Conservation (phyloP, 1,284 basidiomycete genomes). For the Pseudozyma tsukubaensis region DNA sequence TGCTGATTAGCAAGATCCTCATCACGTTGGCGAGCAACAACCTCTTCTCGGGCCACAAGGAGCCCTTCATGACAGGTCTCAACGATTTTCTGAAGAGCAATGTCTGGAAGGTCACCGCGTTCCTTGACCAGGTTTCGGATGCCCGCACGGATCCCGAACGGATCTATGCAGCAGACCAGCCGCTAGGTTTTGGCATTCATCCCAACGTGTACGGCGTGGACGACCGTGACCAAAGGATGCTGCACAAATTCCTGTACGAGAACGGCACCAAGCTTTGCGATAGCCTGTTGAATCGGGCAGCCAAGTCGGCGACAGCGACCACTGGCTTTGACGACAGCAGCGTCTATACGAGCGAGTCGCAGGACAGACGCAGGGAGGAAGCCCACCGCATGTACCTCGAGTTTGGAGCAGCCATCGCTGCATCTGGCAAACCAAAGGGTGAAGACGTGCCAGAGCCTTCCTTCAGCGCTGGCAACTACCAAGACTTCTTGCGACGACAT, state of each 20-base stretch:
- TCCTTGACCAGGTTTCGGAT: conserved; percentile 64
- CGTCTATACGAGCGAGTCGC: conserved; percentile 7
- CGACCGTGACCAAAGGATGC: conserved; percentile 49
- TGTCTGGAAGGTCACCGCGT: conserved; percentile 61
- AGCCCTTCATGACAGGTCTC: conserved; percentile 62
- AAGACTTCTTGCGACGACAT: conserved; percentile 58
- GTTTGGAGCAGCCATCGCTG: conserved; percentile 51
- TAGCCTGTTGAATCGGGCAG: conserved; percentile 41
- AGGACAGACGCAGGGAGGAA: conserved; percentile 10
- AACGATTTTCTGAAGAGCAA: conserved; percentile 65
- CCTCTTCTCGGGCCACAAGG: conserved; percentile 63
- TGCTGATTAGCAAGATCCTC: conserved; percentile 64
- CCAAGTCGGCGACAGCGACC: background rate
- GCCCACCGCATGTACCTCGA: conserved; percentile 52
- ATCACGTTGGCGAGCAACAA: conserved; percentile 64
- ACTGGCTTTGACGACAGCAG: conserved; percentile 10
- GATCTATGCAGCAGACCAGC: conserved; percentile 62
- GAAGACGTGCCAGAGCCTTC: conserved; percentile 40
- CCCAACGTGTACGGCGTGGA: conserved; percentile 61
- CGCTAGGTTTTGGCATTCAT: conserved; percentile 62
- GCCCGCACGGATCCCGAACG: conserved; percentile 62
- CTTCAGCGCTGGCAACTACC: conserved; percentile 42
- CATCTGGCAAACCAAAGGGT: conserved; percentile 49
- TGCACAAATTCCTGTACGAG: conserved; percentile 62
- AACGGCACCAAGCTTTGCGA: conserved; percentile 62